These are phyloP conservation scores for Kodamaea fungicola DNA, from an alignment of 1,139 yeast genomes.

Conservation along the genomic window DNA sequence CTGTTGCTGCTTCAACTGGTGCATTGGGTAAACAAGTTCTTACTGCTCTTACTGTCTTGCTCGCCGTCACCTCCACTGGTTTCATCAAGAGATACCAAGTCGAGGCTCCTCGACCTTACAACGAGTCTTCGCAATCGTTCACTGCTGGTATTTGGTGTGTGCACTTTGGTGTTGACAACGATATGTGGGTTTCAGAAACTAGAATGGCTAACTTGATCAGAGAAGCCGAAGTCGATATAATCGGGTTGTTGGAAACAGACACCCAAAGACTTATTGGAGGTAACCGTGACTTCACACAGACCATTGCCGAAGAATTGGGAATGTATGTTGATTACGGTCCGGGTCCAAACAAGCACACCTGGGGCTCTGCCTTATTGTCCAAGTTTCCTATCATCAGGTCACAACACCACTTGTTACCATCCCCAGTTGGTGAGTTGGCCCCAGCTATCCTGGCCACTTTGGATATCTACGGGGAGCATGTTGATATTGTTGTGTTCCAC, in stretches of 20 bases:
- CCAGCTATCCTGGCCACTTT: slow-evolving; percentile 97
- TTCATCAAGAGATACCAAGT: slow-evolving; percentile 60
- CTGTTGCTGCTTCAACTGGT: not conserved
- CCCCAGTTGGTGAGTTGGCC: slow-evolving; percentile 97
- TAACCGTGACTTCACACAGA: slow-evolving; percentile 88
- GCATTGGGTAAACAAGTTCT: slow-evolving; percentile 21
- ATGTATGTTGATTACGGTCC: slow-evolving; percentile 98
- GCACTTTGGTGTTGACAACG: slow-evolving; percentile 94
- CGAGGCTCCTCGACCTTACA: slow-evolving; percentile 65
- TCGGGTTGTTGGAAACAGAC: slow-evolving; percentile 89
- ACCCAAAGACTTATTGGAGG: slow-evolving; percentile 95
- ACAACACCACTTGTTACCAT: slow-evolving; percentile 84
- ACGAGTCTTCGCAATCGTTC: slow-evolving; percentile 68
- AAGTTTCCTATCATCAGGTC: slow-evolving; percentile 91
- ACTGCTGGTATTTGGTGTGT: slow-evolving; percentile 98
- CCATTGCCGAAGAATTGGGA: slow-evolving; percentile 86
- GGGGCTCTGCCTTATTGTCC: slow-evolving; percentile 93
- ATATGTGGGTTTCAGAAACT: slow-evolving; percentile 95
- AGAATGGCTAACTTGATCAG: slow-evolving; percentile 80
- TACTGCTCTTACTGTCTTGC: slow-evolving; percentile 25
- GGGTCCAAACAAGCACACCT: slow-evolving; percentile 95
- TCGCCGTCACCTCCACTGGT: slow-evolving; percentile 32
- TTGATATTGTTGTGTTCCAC: slow-evolving; percentile 95
- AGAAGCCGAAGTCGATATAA: slow-evolving; percentile 85
- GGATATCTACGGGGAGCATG: slow-evolving; percentile 79